Conservation (phyloP, 2,329 filamentous ascomycete species). For the Pleurostoma richardsiae region DNA sequence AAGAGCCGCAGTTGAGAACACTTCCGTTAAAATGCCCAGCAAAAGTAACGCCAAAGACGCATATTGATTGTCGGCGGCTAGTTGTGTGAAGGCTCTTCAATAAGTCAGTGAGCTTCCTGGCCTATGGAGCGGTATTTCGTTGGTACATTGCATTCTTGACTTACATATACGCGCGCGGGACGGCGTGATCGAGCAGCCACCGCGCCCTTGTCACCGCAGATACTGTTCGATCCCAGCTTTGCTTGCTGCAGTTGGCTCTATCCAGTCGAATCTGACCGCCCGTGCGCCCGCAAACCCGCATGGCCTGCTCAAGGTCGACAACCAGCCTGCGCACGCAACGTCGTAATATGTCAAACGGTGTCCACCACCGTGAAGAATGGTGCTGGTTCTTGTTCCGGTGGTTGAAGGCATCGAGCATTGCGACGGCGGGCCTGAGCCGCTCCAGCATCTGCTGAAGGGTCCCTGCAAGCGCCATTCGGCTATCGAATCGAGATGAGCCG, state of each 20-base stretch:
- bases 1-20: conserved; percentile 38
- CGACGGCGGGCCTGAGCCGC: conserved; percentile 31
- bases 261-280: neutral
- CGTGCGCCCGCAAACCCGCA: conserved; percentile 3
- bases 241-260: neutral
- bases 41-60: conserved; percentile 66
- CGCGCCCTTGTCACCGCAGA: conserved; percentile 18
- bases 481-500: neutral
- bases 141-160: conserved; percentile 12
- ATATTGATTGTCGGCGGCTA: conserved; percentile 69
- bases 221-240: conserved; percentile 1
- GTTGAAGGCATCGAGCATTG: conserved; percentile 67
- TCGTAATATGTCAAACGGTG: conserved; percentile 65
- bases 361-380: conserved; percentile 74
- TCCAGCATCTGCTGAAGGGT: conserved; percentile 11
- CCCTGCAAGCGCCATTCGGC: neutral
- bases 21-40: conserved; percentile 56
- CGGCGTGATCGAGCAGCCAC: conserved; percentile 33
- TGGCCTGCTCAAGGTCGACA: conserved; percentile 20
- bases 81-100: conserved; percentile 58
- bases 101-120: neutral
- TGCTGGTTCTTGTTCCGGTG: conserved; percentile 93
- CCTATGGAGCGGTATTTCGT: neutral
- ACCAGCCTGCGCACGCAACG: conserved; percentile 57
- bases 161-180: conserved; percentile 38